Evolutionary conservation across 306 rosid genomes (phyloP).

Genomic region (Inga oerstediana): DNA sequence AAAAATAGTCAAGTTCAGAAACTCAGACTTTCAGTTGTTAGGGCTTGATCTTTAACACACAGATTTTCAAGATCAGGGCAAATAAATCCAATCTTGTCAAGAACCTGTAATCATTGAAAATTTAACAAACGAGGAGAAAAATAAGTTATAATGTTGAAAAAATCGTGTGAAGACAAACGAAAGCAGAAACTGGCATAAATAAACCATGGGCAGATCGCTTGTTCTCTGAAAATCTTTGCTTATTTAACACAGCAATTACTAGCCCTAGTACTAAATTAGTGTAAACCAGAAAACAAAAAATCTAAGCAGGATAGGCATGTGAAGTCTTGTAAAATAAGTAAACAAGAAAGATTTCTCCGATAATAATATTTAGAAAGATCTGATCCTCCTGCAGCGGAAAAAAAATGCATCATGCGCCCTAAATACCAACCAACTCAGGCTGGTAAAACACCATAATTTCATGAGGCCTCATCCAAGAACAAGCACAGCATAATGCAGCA

Average conservation of each 20-base stretch:
- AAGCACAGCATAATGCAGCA: background rate
- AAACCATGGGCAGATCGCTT: slow-evolving; percentile 5
- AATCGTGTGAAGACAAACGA: background rate
- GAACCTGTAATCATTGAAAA: slow-evolving; percentile 73
- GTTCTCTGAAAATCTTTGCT: background rate
- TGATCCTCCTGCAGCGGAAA: background rate
- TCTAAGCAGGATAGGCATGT: background rate
- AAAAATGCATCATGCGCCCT: slow-evolving; percentile 4
- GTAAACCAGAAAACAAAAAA: slow-evolving; percentile 1
- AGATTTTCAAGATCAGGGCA: slow-evolving; percentile 82
- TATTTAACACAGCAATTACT: background rate
- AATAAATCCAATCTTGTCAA: slow-evolving; percentile 63
- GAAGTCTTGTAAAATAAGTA: background rate
- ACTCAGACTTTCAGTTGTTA: slow-evolving; percentile 71
- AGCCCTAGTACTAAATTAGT: background rate
- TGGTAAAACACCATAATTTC: background rate
- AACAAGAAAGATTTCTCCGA: background rate
- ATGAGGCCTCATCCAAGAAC: slow-evolving; percentile 16
- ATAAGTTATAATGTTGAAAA: background rate
- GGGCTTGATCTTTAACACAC: slow-evolving; percentile 77
- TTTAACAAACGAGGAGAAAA: slow-evolving; percentile 16
- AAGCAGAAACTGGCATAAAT: background rate
- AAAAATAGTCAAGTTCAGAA: slow-evolving; percentile 28
- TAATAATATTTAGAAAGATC: slow-evolving; percentile 2
- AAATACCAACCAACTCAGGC: background rate